phyloP scores from a whole-genome alignment of 495 filamentous ascomycete genomes.

The Penicillium psychrofluorescens region DNA sequence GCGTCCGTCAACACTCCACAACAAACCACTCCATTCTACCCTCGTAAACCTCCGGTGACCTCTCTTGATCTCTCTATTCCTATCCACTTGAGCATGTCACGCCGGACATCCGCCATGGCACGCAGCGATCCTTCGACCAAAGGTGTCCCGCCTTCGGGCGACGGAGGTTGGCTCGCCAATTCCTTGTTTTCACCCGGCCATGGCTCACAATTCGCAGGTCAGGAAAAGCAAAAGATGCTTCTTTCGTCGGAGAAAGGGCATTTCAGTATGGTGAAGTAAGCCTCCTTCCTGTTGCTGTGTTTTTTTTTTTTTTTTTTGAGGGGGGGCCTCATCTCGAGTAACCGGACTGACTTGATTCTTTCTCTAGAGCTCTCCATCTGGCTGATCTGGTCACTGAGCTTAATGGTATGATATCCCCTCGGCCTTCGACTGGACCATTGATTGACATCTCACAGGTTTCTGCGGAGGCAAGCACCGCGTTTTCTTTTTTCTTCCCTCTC shows the following conservation, averaged over 20 bases:
- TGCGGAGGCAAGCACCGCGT: slow-evolving; percentile 39
- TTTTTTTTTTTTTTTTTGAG: not conserved
- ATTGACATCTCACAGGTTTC: slow-evolving; percentile 29
- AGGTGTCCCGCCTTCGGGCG: slow-evolving; percentile 25
- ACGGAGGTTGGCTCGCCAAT: slow-evolving; percentile 31
- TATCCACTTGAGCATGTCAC: slow-evolving; percentile 36
- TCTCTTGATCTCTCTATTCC: slow-evolving; percentile 16
- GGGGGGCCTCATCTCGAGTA: not conserved
- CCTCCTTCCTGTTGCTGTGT: not conserved
- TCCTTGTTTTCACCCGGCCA: not conserved
- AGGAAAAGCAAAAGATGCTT: slow-evolving; percentile 82
- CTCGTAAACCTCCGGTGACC: not conserved
- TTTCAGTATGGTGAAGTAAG: slow-evolving; percentile 65
- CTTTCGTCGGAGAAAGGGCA: slow-evolving; percentile 71
- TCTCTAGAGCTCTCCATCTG: slow-evolving; percentile 71
- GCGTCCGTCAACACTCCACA: slow-evolving; percentile 31
- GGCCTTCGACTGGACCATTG: no score
- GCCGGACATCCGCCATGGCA: slow-evolving; percentile 35
- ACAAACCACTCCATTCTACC: slow-evolving; percentile 6
- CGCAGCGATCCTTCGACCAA: slow-evolving; percentile 26
- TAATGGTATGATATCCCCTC: slow-evolving; percentile 56
- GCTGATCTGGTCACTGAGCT: slow-evolving; percentile 93
- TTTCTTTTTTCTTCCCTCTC: not conserved
- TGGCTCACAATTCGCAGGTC: slow-evolving; percentile 38
- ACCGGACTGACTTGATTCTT: no score